Conservation (phyloP, 257 asterid species). For the Scutellaria barbata region DNA sequence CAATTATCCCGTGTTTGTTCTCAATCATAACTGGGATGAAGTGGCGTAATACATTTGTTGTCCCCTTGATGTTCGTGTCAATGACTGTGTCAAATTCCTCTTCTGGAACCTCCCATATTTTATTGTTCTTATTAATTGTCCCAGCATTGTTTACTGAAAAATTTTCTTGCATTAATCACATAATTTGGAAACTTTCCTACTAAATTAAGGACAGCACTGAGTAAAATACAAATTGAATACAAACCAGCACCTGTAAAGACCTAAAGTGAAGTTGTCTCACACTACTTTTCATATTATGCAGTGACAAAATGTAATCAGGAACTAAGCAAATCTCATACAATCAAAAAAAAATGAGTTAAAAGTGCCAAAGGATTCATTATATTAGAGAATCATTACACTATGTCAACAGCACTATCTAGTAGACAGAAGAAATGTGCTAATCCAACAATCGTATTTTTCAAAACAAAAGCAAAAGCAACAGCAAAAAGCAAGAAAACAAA, state of each 20-base stretch:
- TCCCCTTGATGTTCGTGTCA: conserved; percentile 88
- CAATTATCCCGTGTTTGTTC: conserved; percentile 83
- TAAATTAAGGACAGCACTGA: background rate
- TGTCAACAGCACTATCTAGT: conserved; percentile 3
- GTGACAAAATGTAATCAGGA: background rate
- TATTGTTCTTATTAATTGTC: conserved; percentile 84
- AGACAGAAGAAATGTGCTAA: background rate
- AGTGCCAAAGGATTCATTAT: background rate
- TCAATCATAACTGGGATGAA: conserved; percentile 86
- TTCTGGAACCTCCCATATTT: conserved; percentile 89
- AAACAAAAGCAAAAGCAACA: background rate
- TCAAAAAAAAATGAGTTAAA: background rate
- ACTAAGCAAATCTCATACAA: background rate
- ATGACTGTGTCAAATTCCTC: conserved; percentile 85
- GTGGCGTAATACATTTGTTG: conserved; percentile 81
- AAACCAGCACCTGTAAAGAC: conserved; percentile 21
- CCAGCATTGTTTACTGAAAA: conserved; percentile 92
- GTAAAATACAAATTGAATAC: conserved; percentile 2
- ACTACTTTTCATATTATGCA: conserved; percentile 16
- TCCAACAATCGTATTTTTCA: background rate
- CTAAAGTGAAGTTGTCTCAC: background rate
- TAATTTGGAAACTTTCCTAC: background rate
- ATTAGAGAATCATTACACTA: conserved; percentile 18
- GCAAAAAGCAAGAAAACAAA: background rate
- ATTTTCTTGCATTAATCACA: conserved; percentile 22